Conservation (phyloP, 768 basidiomycete genomes). For the Podaxis sp. region DNA sequence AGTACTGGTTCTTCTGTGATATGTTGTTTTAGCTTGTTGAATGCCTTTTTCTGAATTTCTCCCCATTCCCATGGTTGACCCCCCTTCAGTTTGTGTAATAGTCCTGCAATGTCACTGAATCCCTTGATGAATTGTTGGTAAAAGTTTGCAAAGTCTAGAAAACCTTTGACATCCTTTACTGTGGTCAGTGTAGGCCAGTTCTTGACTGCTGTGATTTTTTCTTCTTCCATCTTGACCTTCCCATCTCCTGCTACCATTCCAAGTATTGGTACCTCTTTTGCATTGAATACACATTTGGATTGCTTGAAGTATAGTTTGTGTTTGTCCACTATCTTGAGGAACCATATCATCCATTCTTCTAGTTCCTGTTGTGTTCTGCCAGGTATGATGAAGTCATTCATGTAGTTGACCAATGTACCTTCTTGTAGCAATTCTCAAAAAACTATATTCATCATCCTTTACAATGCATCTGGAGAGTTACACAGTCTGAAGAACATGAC, state of each 20-base stretch:
- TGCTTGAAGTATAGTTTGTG: conserved; percentile 22
- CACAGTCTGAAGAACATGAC: conserved; percentile 16
- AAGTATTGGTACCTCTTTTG: conserved; percentile 20
- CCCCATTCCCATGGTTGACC: not conserved
- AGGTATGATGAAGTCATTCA: conserved; percentile 35
- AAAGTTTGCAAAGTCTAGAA: conserved; percentile 16
- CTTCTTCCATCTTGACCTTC: conserved; percentile 29
- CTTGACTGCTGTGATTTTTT: conserved; percentile 25
- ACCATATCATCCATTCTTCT: conserved; percentile 13
- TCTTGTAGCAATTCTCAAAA: not conserved
- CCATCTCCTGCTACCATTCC: conserved; percentile 26
- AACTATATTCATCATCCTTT: conserved; percentile 9
- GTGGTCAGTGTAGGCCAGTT: not conserved
- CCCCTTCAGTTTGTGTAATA: conserved; percentile 5
- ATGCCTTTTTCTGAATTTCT: not conserved
- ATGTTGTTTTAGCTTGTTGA: not conserved
- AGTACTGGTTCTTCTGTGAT: no score
- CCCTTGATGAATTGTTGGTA: conserved; percentile 11
- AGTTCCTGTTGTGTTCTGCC: conserved; percentile 15
- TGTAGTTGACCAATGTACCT: conserved; percentile 31
- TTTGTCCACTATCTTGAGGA: not conserved
- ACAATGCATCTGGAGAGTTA: conserved; percentile 16
- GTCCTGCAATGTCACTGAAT: conserved; percentile 4
- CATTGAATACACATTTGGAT: conserved; percentile 26
- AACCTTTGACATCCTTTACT: conserved; percentile 1